Conservation (phyloP, 805 yeast species). For the Maudiozyma saulgeensis region DNA sequence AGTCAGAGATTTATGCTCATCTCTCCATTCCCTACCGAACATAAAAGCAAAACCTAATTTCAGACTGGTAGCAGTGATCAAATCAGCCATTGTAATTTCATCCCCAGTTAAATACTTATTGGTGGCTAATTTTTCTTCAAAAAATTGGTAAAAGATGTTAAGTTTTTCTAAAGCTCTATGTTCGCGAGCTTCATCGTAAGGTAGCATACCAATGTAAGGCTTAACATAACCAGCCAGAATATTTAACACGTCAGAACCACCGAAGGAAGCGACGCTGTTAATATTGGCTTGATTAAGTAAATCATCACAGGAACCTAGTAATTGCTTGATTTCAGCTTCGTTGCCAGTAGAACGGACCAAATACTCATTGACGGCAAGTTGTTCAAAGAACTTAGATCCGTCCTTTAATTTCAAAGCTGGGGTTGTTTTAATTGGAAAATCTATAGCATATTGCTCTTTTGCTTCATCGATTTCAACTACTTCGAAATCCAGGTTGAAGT, state of each 20-base stretch:
- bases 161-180: slow-evolving; percentile 34
- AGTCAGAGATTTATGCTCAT: slow-evolving; percentile 44
- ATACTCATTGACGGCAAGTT: slow-evolving; percentile 37
- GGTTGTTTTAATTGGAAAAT: neutral
- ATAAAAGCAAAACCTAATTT: slow-evolving; percentile 33
- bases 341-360: slow-evolving; percentile 27
- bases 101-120: neutral
- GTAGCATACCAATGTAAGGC: slow-evolving; percentile 50
- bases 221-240: slow-evolving; percentile 40
- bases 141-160: slow-evolving; percentile 40
- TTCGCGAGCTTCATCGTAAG: slow-evolving; percentile 64
- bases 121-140: slow-evolving; percentile 33
- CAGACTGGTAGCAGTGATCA: slow-evolving; percentile 8
- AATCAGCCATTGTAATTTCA: slow-evolving; percentile 28
- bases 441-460: neutral
- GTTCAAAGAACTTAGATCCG: neutral
- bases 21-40: slow-evolving; percentile 56
- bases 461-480: neutral
- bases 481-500: neutral
- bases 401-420: neutral
- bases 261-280: slow-evolving; percentile 36
- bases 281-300: slow-evolving; percentile 53
- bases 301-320: slow-evolving; percentile 50
- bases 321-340: slow-evolving; percentile 28
- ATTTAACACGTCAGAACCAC: slow-evolving; percentile 54